Evolutionary conservation across 306 rosid species (phyloP), one percentile per base, ranked within the genome.

Genomic region (Argentina anserina): DNA sequence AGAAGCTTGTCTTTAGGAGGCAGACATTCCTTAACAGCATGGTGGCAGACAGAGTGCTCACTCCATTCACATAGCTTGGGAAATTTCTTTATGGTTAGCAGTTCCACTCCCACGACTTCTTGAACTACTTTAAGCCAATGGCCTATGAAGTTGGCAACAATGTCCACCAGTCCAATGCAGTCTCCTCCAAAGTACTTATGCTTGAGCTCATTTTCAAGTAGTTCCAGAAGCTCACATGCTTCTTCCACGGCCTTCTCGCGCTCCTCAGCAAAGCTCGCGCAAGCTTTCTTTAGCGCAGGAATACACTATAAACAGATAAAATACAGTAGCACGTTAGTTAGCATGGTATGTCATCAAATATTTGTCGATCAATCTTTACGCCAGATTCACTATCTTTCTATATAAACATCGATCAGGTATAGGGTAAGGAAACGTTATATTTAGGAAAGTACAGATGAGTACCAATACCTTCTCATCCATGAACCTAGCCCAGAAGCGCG

Each of bases 401-500:
- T 17, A 17, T 18, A 18, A 42, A 42, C 3, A 42, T 33, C 36
- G n/a, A 1, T 1, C 9, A 6, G 2, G 2, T n/a, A 20, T 49
- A 49, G 10, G 55, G 23, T 23, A 47, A 47, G 23, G 9, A 20
- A 18, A 18, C 23, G 20, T 49, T 7, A 49, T 49, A 25, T 49
- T 8, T 7, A 50, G 58, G 53, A 47, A n/a, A n/a, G n/a, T n/a
- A n/a, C n/a, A n/a, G n/a, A n/a, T n/a, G n/a, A n/a, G n/a, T n/a
- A n/a, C n/a, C n/a, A n/a, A 73, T 52, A 88, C 94, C 89, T 85
- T 87, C 13, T 85, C 97, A 21, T 90, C 89, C 0, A 88, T 14
- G 80, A 88, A 81, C 40, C 66, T 87, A 15, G 89, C 74, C 96
- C 91, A 91, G 47, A 91, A 91, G n/a, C 90, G 88, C 9, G 91